Evolutionary conservation across 805 yeast species (phyloP).

Genomic region (Metschnikowia proteae): DNA sequence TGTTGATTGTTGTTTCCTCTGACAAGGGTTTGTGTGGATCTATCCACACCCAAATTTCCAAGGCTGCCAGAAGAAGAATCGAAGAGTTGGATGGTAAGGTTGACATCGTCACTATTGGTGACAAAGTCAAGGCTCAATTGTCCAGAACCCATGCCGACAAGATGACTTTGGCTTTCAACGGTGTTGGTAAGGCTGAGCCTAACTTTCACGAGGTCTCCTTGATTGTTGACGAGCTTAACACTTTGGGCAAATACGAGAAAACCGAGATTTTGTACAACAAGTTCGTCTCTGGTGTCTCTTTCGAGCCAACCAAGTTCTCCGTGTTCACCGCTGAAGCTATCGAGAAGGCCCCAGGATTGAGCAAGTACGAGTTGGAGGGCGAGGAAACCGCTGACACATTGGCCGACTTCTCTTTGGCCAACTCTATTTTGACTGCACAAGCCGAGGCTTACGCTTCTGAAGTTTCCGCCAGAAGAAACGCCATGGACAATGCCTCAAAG

Average conservation of each 20-base stretch:
- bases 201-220: slow-evolving; percentile 85
- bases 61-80: slow-evolving; percentile 72
- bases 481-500: slow-evolving; percentile 99
- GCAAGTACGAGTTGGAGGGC: slow-evolving; percentile 73
- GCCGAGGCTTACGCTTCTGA: slow-evolving; percentile 99
- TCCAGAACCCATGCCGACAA: slow-evolving; percentile 72
- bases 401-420: slow-evolving; percentile 85
- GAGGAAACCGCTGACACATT: slow-evolving; percentile 66
- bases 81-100: slow-evolving; percentile 57
- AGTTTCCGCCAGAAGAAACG: slow-evolving; percentile 97
- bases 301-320: slow-evolving; percentile 72
- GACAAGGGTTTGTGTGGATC: slow-evolving; percentile 99
- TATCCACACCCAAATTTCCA: slow-evolving; percentile 91
- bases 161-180: slow-evolving; percentile 74
- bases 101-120: slow-evolving; percentile 88
- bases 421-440: slow-evolving; percentile 84
- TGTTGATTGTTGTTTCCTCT: slow-evolving; percentile 75
- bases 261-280: slow-evolving; percentile 83
- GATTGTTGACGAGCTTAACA: slow-evolving; percentile 77
- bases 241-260: slow-evolving; percentile 67
- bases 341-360: slow-evolving; percentile 79
- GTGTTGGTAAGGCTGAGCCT: slow-evolving; percentile 96
- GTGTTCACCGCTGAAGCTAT: slow-evolving; percentile 69
- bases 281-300: slow-evolving; percentile 83
- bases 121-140: slow-evolving; percentile 86